Base-by-base conservation (phyloP, 345 rosid genomes). In the Physaria fendleri region DNA sequence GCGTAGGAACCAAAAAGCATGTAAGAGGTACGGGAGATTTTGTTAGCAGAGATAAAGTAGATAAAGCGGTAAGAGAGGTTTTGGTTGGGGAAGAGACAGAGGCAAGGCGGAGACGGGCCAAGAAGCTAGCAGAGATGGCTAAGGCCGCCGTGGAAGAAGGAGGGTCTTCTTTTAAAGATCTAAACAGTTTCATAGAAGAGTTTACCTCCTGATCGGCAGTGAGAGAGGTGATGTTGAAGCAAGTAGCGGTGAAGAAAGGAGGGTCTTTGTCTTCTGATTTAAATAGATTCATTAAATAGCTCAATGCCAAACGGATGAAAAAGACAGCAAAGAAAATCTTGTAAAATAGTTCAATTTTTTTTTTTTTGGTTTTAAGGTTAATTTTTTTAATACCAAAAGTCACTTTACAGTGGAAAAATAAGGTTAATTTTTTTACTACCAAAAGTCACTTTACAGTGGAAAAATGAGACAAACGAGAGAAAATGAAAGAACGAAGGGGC, bases 91-190 rank as follows among this genome's bases (percentile, higher is more conserved):
- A 75, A 38, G 73, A 68, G 43, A 83, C 66, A 4, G 77, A 77
- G 49, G 76, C 57, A 50, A 65, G 70, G 62, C 69, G 78, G 2
- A 38, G 2, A 7, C 28, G 49, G 24, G 74, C 77, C 1, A 60
- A 25, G 24, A 59, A 27, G 8, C 51, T 78, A 0, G 53, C 46
- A 28, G 63, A 54, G 37, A 68, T 59, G 75, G 82, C 83, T 10
- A 74, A 40, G 39, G 71, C 25, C 1, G 76, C 82, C 2, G 61
- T 63, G 12, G 59, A 72, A 68, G 78, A 65, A 52, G 79, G 79
- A 10, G 85, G 85, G 43, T 83, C 85, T 24, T 80, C 85, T 27
- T 16, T 55, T 15, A 66, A 60, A 12, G 79, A 74, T 14, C 9
- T 76, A 30, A 61, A 45, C 33, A 70, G 16, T 8, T 50, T 80